phyloP scores from a whole-genome alignment of 129 eudicot genomes.

The Flaveria robusta region DNA sequence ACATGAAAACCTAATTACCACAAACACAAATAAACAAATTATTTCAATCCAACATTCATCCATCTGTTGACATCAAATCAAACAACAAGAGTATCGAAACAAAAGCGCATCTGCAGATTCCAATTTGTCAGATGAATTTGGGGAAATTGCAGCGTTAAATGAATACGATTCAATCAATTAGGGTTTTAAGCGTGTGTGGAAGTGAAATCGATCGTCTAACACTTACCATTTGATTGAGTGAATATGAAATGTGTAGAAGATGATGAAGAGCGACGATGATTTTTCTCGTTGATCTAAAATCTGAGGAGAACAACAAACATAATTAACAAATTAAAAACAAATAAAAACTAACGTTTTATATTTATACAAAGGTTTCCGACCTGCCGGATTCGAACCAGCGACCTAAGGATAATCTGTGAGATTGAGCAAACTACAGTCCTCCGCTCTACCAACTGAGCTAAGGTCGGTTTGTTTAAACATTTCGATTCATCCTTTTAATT shows the following conservation, averaged over 20 bases:
- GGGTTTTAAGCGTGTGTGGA: background rate
- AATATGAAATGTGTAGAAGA: background rate
- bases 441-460: slow-evolving; percentile 98
- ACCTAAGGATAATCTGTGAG: slow-evolving; percentile 50
- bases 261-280: background rate
- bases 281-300: background rate
- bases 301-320: background rate
- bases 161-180: background rate
- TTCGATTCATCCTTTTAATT: too few species aligned
- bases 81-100: background rate
- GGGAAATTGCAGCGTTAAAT: background rate
- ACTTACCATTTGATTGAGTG: background rate
- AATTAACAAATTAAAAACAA: background rate
- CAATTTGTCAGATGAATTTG: background rate
- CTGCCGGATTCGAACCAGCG: slow-evolving; percentile 80
- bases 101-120: background rate
- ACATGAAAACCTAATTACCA: slow-evolving; percentile 2
- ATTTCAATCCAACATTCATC: background rate
- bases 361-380: slow-evolving; percentile 20
- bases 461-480: slow-evolving; percentile 42
- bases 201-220: background rate
- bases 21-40: background rate
- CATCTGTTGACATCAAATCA: background rate
- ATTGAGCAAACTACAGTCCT: slow-evolving; percentile 57
- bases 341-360: background rate